phyloP scores from a whole-genome alignment of 2,329 filamentous ascomycete genomes.

The Trichoderma sp. region DNA sequence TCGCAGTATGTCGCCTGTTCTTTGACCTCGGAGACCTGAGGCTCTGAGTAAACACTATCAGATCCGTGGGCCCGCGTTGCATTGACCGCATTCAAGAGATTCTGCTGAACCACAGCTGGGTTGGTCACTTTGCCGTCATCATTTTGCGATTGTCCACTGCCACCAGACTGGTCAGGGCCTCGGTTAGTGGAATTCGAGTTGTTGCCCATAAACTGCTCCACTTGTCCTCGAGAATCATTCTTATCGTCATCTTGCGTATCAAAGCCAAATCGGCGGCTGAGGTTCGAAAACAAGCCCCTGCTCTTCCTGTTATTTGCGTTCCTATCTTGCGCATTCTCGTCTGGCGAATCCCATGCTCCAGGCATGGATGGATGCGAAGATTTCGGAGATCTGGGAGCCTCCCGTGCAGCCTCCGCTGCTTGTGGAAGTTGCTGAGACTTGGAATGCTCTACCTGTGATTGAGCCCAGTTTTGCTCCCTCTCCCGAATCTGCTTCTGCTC shows the following conservation, averaged over 20 bases:
- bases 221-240: constrained; percentile 39
- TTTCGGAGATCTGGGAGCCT: constrained; percentile 42
- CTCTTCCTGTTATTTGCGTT: constrained; percentile 40
- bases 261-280: constrained; percentile 67
- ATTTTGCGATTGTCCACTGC: constrained; percentile 25
- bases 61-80: constrained; percentile 76
- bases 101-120: constrained; percentile 61
- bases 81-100: constrained; percentile 74
- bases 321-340: constrained; percentile 38
- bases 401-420: constrained; percentile 37
- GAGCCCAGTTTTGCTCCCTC: constrained; percentile 45
- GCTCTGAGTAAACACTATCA: constrained; percentile 67
- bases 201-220: constrained; percentile 43
- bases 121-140: constrained; percentile 57
- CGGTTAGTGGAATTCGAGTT: constrained; percentile 10
- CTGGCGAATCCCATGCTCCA: constrained; percentile 70
- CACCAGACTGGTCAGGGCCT: constrained; percentile 16
- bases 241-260: constrained; percentile 46
- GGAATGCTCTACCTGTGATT: constrained; percentile 19
- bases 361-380: constrained; percentile 58
- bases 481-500: constrained; percentile 68
- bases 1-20: constrained; percentile 89
- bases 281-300: constrained; percentile 64
- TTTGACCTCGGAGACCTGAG: constrained; percentile 68
- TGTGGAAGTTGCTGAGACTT: constrained; percentile 32